Conservation (phyloP, 164 flowering plant genomes). For the Nelumbo lutea region DNA sequence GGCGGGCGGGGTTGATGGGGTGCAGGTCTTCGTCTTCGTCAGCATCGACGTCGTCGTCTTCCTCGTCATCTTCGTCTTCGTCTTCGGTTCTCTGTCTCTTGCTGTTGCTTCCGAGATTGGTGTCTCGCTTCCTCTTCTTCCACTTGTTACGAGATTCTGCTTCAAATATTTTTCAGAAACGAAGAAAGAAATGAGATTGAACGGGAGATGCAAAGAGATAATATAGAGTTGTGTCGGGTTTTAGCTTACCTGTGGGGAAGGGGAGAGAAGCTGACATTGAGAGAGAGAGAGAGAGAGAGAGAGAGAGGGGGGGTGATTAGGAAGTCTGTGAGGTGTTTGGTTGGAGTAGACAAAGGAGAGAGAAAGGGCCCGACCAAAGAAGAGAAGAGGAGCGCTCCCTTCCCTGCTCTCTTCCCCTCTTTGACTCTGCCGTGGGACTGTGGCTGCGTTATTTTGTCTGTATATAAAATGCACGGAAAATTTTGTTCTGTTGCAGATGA, state of each 20-base stretch:
- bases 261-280: neutral
- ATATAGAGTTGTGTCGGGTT: neutral
- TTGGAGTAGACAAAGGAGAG: too few relatives aligned
- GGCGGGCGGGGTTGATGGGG: too few relatives aligned
- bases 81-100: too few relatives aligned
- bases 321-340: neutral
- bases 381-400: neutral
- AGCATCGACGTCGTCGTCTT: too few relatives aligned
- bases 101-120: neutral
- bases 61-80: too few relatives aligned
- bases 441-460: too few relatives aligned
- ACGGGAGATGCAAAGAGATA: too few relatives aligned
- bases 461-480: too few relatives aligned
- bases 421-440: too few relatives aligned
- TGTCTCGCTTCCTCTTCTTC: neutral
- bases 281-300: neutral
- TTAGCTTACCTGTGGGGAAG: neutral
- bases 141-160: neutral
- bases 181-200: neutral
- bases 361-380: too few relatives aligned
- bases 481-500: too few relatives aligned
- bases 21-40: too few relatives aligned
- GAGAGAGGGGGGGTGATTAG: neutral
- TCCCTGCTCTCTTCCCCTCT: neutral
- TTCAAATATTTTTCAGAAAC: neutral